phyloP scores from a whole-genome alignment of 225 moss, liverwort and hornwort species.

The Polytrichum formosum region DNA sequence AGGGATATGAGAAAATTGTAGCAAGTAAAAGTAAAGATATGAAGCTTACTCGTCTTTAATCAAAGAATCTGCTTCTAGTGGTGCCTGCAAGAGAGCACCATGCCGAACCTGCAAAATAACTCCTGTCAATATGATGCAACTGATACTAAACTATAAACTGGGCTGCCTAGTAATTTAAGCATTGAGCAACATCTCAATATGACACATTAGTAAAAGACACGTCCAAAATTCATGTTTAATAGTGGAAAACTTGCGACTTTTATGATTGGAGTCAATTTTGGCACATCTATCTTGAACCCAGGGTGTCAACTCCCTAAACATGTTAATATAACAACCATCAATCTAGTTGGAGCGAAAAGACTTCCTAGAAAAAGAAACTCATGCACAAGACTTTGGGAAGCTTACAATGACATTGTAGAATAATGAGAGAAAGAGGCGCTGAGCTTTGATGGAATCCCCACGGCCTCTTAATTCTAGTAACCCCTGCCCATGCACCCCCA shows the following conservation, averaged over 20 bases:
- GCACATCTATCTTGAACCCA: too few relatives aligned
- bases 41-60: conserved; percentile 70
- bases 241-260: not conserved
- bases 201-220: not conserved
- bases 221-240: not conserved
- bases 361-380: not conserved
- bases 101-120: conserved; percentile 52
- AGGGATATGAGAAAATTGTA: not conserved
- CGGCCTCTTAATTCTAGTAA: conserved; percentile 48
- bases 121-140: conserved; percentile 11
- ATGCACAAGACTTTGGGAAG: not conserved
- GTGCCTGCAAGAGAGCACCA: conserved; percentile 77
- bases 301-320: too few relatives aligned
- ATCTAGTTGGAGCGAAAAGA: not conserved
- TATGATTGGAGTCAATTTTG: too few relatives aligned
- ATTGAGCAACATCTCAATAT: not conserved
- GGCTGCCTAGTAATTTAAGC: not conserved
- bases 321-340: too few relatives aligned
- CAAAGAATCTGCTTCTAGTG: conserved; percentile 67
- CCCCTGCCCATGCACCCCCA: conserved; percentile 83
- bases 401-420: conserved; percentile 77
- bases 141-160: not conserved
- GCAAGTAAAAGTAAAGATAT: not conserved
- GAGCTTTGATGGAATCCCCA: conserved; percentile 69
- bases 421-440: conserved; percentile 77